Base-by-base conservation (phyloP, 768 basidiomycete genomes). In the Cystoderma amianthinum region DNA sequence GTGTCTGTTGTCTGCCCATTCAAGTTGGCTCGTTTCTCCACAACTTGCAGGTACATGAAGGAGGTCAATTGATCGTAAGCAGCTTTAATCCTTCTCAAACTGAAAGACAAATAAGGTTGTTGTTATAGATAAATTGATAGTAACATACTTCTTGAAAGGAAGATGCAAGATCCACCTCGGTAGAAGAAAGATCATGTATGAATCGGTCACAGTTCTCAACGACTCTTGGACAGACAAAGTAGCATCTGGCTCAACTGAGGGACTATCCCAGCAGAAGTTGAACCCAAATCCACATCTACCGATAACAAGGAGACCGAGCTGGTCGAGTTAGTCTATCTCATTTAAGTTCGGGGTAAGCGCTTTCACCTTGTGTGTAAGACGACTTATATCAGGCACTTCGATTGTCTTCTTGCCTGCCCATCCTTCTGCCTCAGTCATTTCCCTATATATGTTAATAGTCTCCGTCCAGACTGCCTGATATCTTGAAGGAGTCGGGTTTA, bases 401-500 rank as follows among this genome's bases (percentile, higher is more conserved):
- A 56, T 38, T 1, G 28, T 19, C 11, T 54, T 36, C 28, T 43
- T 47, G 0, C 32, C 39, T n/a, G 36, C 38, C 62, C 66, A 63
- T 5, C 54, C 46, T 41, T 65, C 62, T 5, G 49, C 48, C 0
- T 24, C 39, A 13, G 61, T 44, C 63, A 68, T 65, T 19, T 65
- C 57, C 18, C 52, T 48, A 36, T 65, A 63, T 4, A 57, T 60
- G 18, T 43, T 36, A 17, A 57, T 32, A 2, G 63, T 63, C 38
- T 62, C 53, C 2, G 53, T 34, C 65, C 66, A 69, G 1, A 68
- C 68, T 18, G 60, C 52, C 22, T 54, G 46, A 39, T 64, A 67
- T 21, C 62, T 62, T n/a, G n/a, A n/a, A n/a, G n/a, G n/a, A n/a
- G n/a, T n/a, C n/a, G n/a, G n/a, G n/a, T n/a, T n/a, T n/a, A n/a